phyloP scores from a whole-genome alignment of 441 rosid genomes.

The Euphorbia corollata region DNA sequence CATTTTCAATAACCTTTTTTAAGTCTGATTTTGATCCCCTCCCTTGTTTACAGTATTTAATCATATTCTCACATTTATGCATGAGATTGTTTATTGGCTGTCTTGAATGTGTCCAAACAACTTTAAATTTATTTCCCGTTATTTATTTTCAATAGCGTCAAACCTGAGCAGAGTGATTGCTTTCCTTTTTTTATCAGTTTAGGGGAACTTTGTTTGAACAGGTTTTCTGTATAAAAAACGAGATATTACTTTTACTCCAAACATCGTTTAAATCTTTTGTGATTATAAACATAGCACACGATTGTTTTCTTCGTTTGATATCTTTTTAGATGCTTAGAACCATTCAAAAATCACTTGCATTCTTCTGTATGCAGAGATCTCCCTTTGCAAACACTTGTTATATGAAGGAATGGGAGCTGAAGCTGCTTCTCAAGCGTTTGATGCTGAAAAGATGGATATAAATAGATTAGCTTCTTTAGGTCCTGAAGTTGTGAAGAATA shows the following conservation, averaged over 20 bases:
- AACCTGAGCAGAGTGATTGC: not conserved
- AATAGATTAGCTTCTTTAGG: slow-evolving; percentile 43
- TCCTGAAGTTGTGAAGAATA: slow-evolving; percentile 41
- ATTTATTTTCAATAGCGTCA: not conserved
- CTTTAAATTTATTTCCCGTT: not conserved
- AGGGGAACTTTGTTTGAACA: too few relatives aligned
- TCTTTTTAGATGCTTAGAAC: slow-evolving; percentile 10
- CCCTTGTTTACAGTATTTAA: not conserved
- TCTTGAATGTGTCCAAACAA: not conserved
- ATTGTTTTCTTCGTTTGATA: not conserved
- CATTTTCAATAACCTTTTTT: not conserved
- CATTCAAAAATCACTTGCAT: slow-evolving; percentile 20
- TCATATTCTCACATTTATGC: not conserved
- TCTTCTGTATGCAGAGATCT: slow-evolving; percentile 48
- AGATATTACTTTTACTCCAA: not conserved
- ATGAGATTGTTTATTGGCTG: not conserved
- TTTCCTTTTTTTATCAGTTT: not conserved
- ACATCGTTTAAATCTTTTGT: too few relatives aligned
- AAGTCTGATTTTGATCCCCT: not conserved
- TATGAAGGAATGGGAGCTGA: slow-evolving; percentile 54
- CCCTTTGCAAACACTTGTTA: slow-evolving; percentile 59
- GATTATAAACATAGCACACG: not conserved
- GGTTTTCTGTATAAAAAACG: not conserved
- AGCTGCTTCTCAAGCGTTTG: slow-evolving; percentile 58
- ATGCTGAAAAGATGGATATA: slow-evolving; percentile 42